Evolutionary conservation across 495 filamentous ascomycete genomes (phyloP).

Genomic region (Podospora didyma): DNA sequence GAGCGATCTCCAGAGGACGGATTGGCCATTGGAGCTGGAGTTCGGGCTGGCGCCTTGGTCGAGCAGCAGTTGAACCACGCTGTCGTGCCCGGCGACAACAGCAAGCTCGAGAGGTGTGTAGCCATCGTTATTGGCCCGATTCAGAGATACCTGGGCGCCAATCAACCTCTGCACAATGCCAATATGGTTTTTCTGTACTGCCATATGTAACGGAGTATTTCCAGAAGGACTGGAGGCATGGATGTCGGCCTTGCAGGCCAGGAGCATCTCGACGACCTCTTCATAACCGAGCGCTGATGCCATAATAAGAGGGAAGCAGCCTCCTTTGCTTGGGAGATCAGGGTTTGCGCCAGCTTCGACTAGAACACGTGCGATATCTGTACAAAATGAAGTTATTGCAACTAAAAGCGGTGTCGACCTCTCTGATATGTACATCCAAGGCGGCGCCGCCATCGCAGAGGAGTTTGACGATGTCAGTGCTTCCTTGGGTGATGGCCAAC

Average conservation of each 20-base stretch:
- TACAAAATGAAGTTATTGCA: slow-evolving; percentile 21
- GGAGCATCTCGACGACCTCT: slow-evolving; percentile 13
- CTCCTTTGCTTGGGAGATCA: slow-evolving; percentile 10
- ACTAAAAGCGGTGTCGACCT: slow-evolving; percentile 22
- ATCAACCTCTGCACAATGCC: slow-evolving; percentile 16
- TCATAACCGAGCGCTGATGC: slow-evolving; percentile 19
- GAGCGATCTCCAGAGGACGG: slow-evolving; percentile 3
- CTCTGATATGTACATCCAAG: slow-evolving; percentile 17
- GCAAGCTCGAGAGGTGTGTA: slow-evolving; percentile 32
- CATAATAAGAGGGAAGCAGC: slow-evolving; percentile 10
- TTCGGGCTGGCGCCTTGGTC: slow-evolving; percentile 27
- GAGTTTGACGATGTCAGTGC: slow-evolving; percentile 13
- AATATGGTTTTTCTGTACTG: slow-evolving; percentile 12
- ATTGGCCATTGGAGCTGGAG: neutral
- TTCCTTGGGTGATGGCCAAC: slow-evolving; percentile 23
- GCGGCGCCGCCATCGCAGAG: slow-evolving; percentile 25
- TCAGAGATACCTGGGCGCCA: slow-evolving; percentile 10
- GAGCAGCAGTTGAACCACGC: slow-evolving; percentile 25
- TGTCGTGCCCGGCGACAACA: slow-evolving; percentile 26
- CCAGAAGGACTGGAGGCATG: slow-evolving; percentile 15
- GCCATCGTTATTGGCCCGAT: slow-evolving; percentile 17
- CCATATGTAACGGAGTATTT: slow-evolving; percentile 15
- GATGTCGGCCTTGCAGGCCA: slow-evolving; percentile 20
- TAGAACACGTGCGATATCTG: slow-evolving; percentile 19
- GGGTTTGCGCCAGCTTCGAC: slow-evolving; percentile 21